These are phyloP conservation scores for Corrigiola litoralis DNA, from an alignment of 179 eudicot species.

Conservation along the genomic window DNA sequence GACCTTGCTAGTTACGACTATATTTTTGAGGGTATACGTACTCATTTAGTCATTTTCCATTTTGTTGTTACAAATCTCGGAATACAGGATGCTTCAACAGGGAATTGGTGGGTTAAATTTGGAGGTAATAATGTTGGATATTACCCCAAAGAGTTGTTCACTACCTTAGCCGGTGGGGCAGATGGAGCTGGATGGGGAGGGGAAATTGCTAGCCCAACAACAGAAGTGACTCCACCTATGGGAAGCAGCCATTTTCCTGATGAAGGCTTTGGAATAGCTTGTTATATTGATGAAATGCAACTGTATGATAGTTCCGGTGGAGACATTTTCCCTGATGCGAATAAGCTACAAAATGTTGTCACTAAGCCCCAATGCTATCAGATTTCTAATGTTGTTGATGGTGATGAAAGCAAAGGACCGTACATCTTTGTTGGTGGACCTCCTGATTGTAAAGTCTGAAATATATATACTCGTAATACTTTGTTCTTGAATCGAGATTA, in stretches of 20 bases:
- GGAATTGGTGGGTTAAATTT: constrained; percentile 26
- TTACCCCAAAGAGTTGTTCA: constrained; percentile 19
- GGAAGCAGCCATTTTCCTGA: constrained; percentile 19
- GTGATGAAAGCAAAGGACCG: not conserved
- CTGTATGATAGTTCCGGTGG: not conserved
- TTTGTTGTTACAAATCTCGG: not conserved
- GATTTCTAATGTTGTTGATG: not conserved
- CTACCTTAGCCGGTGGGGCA: not conserved
- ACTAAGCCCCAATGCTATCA: constrained; percentile 8
- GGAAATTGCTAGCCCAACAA: not conserved
- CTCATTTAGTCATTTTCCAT: no score
- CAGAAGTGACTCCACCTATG: constrained; percentile 1
- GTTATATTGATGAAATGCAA: constrained; percentile 10
- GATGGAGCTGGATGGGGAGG: constrained; percentile 25
- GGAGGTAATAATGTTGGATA: constrained; percentile 17
- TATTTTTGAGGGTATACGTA: not conserved
- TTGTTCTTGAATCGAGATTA: not conserved
- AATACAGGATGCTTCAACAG: constrained; percentile 4
- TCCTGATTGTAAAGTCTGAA: not conserved
- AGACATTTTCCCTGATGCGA: not conserved
- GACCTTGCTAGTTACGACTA: no score
- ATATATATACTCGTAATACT: not conserved
- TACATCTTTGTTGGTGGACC: constrained; percentile 15
- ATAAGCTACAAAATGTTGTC: not conserved
- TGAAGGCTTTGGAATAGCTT: not conserved